phyloP scores from a whole-genome alignment of 225 moss, liverwort and hornwort species.

The Pleurozium schreberi region DNA sequence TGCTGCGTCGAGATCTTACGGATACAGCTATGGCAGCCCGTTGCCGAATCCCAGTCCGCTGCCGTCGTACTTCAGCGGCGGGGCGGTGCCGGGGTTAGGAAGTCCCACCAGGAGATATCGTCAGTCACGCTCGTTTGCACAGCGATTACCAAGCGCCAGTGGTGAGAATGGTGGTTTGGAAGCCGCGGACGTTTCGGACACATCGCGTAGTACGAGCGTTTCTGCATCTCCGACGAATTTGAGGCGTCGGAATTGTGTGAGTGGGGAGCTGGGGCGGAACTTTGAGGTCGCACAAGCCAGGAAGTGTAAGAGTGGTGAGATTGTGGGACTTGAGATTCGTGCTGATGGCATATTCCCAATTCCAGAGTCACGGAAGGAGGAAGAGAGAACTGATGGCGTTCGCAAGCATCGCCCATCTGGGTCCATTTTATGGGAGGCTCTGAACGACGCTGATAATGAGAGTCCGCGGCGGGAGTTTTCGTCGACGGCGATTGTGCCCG shows the following conservation, averaged over 20 bases:
- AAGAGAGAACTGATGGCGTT: not conserved
- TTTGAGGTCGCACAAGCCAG: not conserved
- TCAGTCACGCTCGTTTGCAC: not conserved
- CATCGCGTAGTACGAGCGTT: not conserved
- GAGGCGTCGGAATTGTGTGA: constrained; percentile 17
- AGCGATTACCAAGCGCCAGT: not conserved
- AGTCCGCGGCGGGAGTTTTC: not conserved
- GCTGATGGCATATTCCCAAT: not conserved
- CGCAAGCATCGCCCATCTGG: not conserved
- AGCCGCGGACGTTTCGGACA: not conserved
- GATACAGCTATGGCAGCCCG: not conserved
- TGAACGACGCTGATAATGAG: constrained; percentile 9
- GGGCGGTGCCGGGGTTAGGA: not conserved
- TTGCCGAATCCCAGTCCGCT: not conserved
- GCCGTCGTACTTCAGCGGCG: constrained; percentile 5
- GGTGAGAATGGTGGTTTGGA: not conserved
- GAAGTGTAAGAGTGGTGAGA: constrained; percentile 19
- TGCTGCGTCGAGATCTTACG: not conserved
- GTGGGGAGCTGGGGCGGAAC: constrained; percentile 21
- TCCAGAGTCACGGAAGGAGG: not conserved
- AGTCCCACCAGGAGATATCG: not conserved
- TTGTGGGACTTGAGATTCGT: not conserved
- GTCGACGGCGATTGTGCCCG: not conserved
- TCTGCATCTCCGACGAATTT: not conserved
- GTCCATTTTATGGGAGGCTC: not conserved